Evolutionary conservation across 1,139 yeast species (phyloP), one percentile per base, ranked within the genome.

Genomic region (Candida pseudoviswanathii): DNA sequence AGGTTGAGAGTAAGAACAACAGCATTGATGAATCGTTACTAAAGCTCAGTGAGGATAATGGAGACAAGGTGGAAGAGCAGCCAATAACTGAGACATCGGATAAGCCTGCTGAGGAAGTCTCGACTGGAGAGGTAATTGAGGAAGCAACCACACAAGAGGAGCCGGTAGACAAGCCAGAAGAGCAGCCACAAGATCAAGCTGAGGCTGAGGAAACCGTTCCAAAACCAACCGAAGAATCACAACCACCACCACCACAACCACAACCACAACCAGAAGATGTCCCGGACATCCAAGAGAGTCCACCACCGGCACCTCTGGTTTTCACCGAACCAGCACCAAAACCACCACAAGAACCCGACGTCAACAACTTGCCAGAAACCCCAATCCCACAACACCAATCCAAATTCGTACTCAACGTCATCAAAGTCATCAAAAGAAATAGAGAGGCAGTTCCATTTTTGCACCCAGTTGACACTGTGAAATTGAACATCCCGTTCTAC

Each of bases 361-460:
- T 85, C 84, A 62, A 80, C 58, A 84, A 85, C 58, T 71, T 86
- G 33, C 89, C 92, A 1, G 73, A 60, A 16, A 64, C 76, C 53
- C 95, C 96, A n/a, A 73, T 92, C 57, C 96, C 98, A 21, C 80
- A 84, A 52, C 97, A 92, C 67, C 98, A 94, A 69, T 77, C 80
- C 57, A 85, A 85, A 63, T 86, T 82, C 64, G 89, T 88, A 1
- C 56, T 78, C 31, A 85, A 85, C 61, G 77, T 88, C 2, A 77
- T 87, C 45, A 86, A 86, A 62, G 94, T 96, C 16, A 86, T 95
- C 50, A 91, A 89, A 66, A 76, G 98, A 56, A 78, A 92, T 61
- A 89, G 92, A 68, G 99, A 95, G 69, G 96, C 98, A 1, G 84
- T 78, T 26, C 99, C 99, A 2, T 94, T 94, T 65, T 63, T 89